phyloP scores from a whole-genome alignment of 345 rosid species.

The Euphorbia lathyris region DNA sequence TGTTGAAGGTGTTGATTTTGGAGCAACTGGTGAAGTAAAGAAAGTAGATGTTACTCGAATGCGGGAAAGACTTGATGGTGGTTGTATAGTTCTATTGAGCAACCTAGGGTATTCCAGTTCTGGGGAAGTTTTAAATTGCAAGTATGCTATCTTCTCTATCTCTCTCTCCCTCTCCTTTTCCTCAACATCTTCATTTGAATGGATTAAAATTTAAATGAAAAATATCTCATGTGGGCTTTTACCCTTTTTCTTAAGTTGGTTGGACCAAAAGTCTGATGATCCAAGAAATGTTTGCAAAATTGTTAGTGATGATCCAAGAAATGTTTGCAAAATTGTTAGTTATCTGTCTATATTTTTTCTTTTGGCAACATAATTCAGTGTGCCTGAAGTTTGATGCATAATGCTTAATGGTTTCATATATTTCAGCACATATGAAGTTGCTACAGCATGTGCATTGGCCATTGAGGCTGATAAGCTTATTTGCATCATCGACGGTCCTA shows the following conservation, averaged over 20 bases:
- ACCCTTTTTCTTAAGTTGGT: neutral
- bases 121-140: constrained; percentile 98
- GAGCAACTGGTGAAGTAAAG: constrained; percentile 95
- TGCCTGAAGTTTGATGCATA: neutral
- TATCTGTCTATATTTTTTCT: neutral
- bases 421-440: constrained; percentile 95
- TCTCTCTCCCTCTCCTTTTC: neutral
- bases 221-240: neutral
- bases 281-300: neutral
- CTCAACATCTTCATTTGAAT: neutral
- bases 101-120: constrained; percentile 93
- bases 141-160: constrained; percentile 44
- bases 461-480: constrained; percentile 96
- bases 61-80: constrained; percentile 83
- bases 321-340: neutral
- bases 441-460: constrained; percentile 96
- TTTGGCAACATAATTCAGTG: neutral
- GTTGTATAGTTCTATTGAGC: constrained; percentile 75
- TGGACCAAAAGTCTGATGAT: neutral
- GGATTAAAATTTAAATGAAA: neutral
- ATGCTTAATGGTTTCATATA: constrained; percentile 17
- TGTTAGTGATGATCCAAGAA: too few relatives aligned
- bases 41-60: constrained; percentile 81
- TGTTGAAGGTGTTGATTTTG: constrained; percentile 89
- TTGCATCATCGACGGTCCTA: constrained; percentile 87